phyloP scores from a whole-genome alignment of 768 basidiomycete species.

The Leccinum subgranulosum region DNA sequence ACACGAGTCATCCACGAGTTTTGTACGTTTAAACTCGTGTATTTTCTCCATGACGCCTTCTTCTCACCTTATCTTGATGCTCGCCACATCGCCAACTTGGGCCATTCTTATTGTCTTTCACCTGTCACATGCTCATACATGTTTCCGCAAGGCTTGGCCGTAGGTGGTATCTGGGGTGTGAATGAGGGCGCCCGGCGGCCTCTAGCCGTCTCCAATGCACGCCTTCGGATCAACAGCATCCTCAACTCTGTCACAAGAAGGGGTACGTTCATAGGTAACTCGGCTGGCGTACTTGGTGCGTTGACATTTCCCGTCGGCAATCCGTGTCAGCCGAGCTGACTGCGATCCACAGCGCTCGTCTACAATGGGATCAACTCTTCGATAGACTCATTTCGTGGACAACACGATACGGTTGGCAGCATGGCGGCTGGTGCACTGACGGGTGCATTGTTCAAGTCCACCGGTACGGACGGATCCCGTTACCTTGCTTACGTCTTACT shows the following conservation, averaged over 20 bases:
- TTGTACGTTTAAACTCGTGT: conserved; percentile 47
- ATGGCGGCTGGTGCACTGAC: conserved; percentile 91
- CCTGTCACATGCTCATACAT: conserved; percentile 73
- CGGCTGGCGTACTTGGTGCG: conserved; percentile 94
- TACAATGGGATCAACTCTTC: conserved; percentile 97
- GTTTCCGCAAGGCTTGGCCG: conserved; percentile 77
- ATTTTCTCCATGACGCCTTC: conserved; percentile 41
- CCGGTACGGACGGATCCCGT: conserved; percentile 60
- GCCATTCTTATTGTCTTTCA: conserved; percentile 74
- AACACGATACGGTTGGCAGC: conserved; percentile 88
- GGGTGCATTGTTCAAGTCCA: conserved; percentile 89
- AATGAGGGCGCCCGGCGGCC: conserved; percentile 90
- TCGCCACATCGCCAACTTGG: conserved; percentile 53
- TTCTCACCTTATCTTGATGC: conserved; percentile 68
- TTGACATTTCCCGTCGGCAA: conserved; percentile 35
- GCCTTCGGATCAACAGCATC: conserved; percentile 94
- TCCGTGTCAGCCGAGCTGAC: conserved; percentile 31
- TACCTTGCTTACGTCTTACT: conserved; percentile 36
- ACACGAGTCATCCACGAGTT: conserved; percentile 43
- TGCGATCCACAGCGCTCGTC: conserved; percentile 66
- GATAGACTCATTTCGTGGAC: conserved; percentile 83
- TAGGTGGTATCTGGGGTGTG: conserved; percentile 95
- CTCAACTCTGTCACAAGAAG: conserved; percentile 95
- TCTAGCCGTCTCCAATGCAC: conserved; percentile 78
- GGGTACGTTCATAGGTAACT: conserved; percentile 98